phyloP scores from a whole-genome alignment of 2,329 filamentous ascomycete species.

The Boeremia exigua region DNA sequence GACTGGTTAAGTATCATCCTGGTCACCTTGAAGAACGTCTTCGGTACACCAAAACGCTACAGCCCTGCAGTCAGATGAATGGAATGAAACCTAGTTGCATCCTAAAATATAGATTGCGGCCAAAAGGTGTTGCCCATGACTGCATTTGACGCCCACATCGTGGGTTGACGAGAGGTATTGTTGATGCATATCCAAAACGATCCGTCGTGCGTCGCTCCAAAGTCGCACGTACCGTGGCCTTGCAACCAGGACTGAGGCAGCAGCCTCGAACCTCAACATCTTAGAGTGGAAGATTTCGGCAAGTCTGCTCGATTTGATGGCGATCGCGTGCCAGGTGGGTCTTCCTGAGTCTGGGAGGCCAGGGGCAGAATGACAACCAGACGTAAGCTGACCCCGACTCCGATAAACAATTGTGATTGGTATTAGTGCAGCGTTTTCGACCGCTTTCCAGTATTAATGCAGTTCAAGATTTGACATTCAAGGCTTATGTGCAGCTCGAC shows the following conservation, averaged over 20 bases:
- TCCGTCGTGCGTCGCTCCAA: too few species aligned
- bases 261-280: background rate
- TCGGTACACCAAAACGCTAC: background rate
- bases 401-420: background rate
- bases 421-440: background rate
- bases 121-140: too few species aligned
- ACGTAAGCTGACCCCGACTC: conserved; percentile 14
- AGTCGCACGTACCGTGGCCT: background rate
- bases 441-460: too few species aligned
- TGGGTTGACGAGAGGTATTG: background rate
- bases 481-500: too few species aligned
- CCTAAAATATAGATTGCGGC: too few species aligned
- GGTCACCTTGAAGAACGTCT: background rate
- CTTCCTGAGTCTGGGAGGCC: background rate
- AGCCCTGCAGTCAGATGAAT: conserved; percentile 7
- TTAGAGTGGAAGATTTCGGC: background rate
- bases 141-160: background rate
- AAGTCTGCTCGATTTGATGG: background rate
- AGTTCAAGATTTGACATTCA: too few species aligned
- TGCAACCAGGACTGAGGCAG: background rate
- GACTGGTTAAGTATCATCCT: background rate
- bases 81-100: background rate
- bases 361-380: background rate
- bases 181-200: background rate
- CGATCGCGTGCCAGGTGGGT: background rate